phyloP scores from a whole-genome alignment of 768 basidiomycete genomes.

The Austroboletus festivus region DNA sequence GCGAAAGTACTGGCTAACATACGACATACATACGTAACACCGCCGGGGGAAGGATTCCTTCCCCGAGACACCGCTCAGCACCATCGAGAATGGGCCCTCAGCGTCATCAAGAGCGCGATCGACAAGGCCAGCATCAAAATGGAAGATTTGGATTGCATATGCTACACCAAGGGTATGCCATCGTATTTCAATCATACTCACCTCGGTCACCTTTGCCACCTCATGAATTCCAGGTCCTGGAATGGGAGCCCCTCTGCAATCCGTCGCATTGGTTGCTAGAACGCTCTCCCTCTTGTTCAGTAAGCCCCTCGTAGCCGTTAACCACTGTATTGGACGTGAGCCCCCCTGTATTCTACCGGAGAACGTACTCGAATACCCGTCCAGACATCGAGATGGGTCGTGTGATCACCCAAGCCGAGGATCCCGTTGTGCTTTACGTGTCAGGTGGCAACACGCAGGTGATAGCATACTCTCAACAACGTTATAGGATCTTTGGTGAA shows the following conservation, averaged over 20 bases:
- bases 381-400: slow-evolving; percentile 99
- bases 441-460: slow-evolving; percentile 99
- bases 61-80: slow-evolving; percentile 94
- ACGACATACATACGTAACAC: slow-evolving; percentile 98
- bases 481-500: slow-evolving; percentile 98
- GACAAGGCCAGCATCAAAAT: slow-evolving; percentile 64
- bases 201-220: neutral
- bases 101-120: slow-evolving; percentile 77
- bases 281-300: slow-evolving; percentile 82
- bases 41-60: slow-evolving; percentile 96
- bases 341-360: neutral
- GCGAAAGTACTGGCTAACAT: slow-evolving; percentile 85
- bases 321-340: slow-evolving; percentile 97
- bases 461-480: slow-evolving; percentile 95
- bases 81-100: slow-evolving; percentile 89
- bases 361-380: neutral
- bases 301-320: slow-evolving; percentile 96
- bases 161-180: slow-evolving; percentile 86
- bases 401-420: slow-evolving; percentile 88
- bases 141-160: slow-evolving; percentile 88
- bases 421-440: slow-evolving; percentile 96
- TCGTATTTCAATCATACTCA: neutral
- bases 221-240: slow-evolving; percentile 83
- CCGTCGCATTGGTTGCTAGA: slow-evolving; percentile 90
- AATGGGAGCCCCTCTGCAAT: slow-evolving; percentile 96